phyloP scores from a whole-genome alignment of 306 rosid genomes.

The Cajanus cajan region DNA sequence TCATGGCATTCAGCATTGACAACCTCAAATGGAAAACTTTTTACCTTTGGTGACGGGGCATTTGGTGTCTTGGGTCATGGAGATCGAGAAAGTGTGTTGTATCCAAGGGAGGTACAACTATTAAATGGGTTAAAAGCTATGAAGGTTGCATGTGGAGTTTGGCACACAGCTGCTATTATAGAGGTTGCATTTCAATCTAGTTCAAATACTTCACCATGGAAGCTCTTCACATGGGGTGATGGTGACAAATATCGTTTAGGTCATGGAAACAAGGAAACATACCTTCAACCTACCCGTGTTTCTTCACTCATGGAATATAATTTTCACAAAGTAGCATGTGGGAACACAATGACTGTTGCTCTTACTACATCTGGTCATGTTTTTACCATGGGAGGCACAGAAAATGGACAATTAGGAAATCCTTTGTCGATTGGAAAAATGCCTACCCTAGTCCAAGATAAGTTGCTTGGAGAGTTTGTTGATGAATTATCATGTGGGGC shows the following conservation, averaged over 20 bases:
- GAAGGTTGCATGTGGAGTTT: constrained; percentile 89
- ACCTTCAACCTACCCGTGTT: constrained; percentile 78
- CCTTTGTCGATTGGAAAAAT: constrained; percentile 63
- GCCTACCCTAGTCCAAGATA: constrained; percentile 84
- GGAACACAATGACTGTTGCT: constrained; percentile 74
- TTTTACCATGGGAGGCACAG: constrained; percentile 77
- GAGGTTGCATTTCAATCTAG: constrained; percentile 68
- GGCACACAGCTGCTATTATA: constrained; percentile 96
- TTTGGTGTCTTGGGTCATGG: constrained; percentile 92
- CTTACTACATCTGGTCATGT: constrained; percentile 93
- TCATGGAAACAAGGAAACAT: constrained; percentile 75
- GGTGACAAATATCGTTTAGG: constrained; percentile 86
- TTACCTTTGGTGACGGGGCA: constrained; percentile 59
- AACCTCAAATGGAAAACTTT: constrained; percentile 74
- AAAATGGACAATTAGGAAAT: constrained; percentile 84
- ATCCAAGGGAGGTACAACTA: constrained; percentile 78
- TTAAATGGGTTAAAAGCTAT: constrained; percentile 70
- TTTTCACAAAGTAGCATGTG: constrained; percentile 82
- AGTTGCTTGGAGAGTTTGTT: constrained; percentile 82
- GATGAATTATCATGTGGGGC: constrained; percentile 86
- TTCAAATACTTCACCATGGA: constrained; percentile 46
- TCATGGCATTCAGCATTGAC: constrained; percentile 95
- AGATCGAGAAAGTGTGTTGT: constrained; percentile 56
- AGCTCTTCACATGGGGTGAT: constrained; percentile 95
- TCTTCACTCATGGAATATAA: constrained; percentile 79